Base-by-base conservation (phyloP, 208 protist species). In the Wallacemonas sp. region DNA sequence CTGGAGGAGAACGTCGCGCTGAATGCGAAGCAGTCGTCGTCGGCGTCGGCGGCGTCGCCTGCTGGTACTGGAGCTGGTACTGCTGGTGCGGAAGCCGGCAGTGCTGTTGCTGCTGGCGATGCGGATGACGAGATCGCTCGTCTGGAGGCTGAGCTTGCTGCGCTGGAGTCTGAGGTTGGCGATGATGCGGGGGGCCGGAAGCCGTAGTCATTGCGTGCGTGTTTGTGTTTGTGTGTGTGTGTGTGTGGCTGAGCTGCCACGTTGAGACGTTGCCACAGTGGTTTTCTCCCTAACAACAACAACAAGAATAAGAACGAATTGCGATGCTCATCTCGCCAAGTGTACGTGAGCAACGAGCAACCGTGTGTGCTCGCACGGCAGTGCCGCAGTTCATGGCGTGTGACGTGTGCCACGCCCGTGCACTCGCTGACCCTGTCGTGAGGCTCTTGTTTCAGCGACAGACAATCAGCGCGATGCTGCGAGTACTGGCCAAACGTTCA, bases 71-170 rank as follows among this genome's bases (percentile, higher is more conserved):
- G 26, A 4, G 74, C n/a, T 23, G 14, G 8, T 24, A 21, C 12
- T 23, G 33, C 61, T 23, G 34, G 12, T 5, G 55, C 68, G 12
- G 43, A 41, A 1, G 56, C 5, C 23, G 55, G 47, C 17, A 24
- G 61, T 32, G 43, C 30, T 43, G 54, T 21, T 17, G 58, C 23
- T 38, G 57, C 16, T 33, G 63, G 43, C 23, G 73, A 44, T 17
- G 49, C 65, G 30, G 78, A 89, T 19, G 85, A 92, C 30, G 90
- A 96, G 65, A 83, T 96, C 60, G 83, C 83, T 1, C 78, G 86
- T 0, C 78, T 96, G 41, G 76, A 94, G 77, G 87, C 87, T 19
- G 91, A 96, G 77, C 78, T 96, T 47, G 84, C 78, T 38, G 85
- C 85, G 24, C 68, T 96, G 24, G 91, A 93, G 72, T 36, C 21